phyloP scores from a whole-genome alignment of 2,329 filamentous ascomycete genomes.

The Penicillium sp. region DNA sequence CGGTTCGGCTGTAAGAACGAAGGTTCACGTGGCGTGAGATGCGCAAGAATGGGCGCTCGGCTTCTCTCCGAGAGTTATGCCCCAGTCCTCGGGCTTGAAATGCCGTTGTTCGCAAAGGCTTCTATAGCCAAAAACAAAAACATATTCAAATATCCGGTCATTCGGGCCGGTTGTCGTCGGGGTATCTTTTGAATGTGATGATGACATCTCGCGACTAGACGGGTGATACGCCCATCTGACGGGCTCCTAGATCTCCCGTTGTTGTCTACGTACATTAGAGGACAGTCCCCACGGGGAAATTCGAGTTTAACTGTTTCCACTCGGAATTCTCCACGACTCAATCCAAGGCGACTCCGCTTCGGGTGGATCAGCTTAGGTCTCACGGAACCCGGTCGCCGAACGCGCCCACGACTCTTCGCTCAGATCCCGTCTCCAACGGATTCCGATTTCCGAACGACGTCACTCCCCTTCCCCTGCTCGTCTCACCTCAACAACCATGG shows the following conservation, averaged over 20 bases:
- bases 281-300: not conserved
- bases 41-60: not conserved
- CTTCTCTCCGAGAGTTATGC: slow-evolving; percentile 2
- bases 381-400: slow-evolving; percentile 13
- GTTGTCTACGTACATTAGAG: not conserved
- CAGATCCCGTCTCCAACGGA: slow-evolving; percentile 12
- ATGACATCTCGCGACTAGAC: slow-evolving; percentile 8
- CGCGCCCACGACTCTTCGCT: not conserved
- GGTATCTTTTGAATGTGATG: not conserved
- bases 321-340: not conserved
- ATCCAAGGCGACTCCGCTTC: not conserved
- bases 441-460: slow-evolving; percentile 24
- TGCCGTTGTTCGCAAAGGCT: not conserved
- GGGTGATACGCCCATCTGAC: slow-evolving; percentile 7
- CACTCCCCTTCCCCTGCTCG: slow-evolving; percentile 5
- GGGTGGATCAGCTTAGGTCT: not conserved
- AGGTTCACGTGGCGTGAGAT: not conserved
- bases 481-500: slow-evolving; percentile 33
- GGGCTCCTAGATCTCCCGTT: too few relatives aligned
- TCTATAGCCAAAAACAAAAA: not conserved
- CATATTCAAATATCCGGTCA: slow-evolving; percentile 9
- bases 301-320: not conserved
- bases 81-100: not conserved
- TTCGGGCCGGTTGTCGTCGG: slow-evolving; percentile 4
- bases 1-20: not conserved